Base-by-base conservation (phyloP, 1,284 basidiomycete species). In the Omphalotus olearius region DNA sequence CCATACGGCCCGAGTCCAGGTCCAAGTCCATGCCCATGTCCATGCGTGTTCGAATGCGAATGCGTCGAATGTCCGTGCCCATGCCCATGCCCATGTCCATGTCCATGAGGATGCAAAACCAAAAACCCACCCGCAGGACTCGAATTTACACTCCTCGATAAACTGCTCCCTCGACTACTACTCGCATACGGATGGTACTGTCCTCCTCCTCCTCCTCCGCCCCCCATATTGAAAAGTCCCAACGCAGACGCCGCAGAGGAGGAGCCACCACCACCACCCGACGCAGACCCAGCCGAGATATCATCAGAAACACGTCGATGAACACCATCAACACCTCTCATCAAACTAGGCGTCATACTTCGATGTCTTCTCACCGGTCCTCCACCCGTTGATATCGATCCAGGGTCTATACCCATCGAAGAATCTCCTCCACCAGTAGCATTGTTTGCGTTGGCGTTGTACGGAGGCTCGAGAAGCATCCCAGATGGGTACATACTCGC, bases 341-440 rank as follows among this genome's bases (percentile, higher is more conserved):
- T 45, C 25, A 54, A 49, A 36, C 47, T 50, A 14, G 87, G 87
- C 17, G 88, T 90, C 73, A 84, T 87, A 64, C 85, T 87, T 51
- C 87, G 71, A 62, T 88, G 81, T 45, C 86, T 72, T 49, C 85
- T 69, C 36, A 82, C 73, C 5, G 87, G 83, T 2, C 85, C 85
- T n/a, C 67, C 57, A 25, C 40, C 47, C 10, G 53, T 52, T 20
- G 50, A 54, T 20, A 33, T n/a, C n/a, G n/a, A n/a, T n/a, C n/a
- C n/a, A n/a, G n/a, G n/a, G n/a, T n/a, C n/a, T n/a, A n/a, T n/a
- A n/a, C n/a, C n/a, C n/a, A n/a, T n/a, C n/a, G n/a, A n/a, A n/a
- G n/a, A n/a, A n/a, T n/a, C 23, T 23, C 23, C 23, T 23, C 23
- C 23, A 23, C n/a, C n/a, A n/a, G n/a, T n/a, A n/a, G n/a, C n/a